phyloP scores from a whole-genome alignment of 2,329 filamentous ascomycete species.

The Cordyceps fumosorosea region DNA sequence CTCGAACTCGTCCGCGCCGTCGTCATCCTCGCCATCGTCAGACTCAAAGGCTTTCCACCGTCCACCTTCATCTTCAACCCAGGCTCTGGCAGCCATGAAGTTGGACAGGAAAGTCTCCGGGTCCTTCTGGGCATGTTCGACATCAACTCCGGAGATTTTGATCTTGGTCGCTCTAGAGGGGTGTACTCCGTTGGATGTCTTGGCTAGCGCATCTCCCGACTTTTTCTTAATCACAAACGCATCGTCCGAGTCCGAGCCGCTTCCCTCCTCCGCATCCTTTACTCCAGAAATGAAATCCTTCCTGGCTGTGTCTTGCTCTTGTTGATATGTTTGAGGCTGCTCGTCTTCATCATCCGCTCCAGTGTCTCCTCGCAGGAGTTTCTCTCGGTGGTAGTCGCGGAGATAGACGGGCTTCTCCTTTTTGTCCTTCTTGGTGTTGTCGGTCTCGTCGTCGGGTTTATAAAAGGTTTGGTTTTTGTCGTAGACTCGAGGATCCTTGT shows the following conservation, averaged over 20 bases:
- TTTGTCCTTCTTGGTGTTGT: slow-evolving; percentile 36
- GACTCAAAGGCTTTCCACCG: slow-evolving; percentile 82
- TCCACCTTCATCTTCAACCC: slow-evolving; percentile 63
- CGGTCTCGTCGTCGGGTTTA: slow-evolving; percentile 49
- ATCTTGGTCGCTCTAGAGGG: slow-evolving; percentile 44
- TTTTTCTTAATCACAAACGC: slow-evolving; percentile 70
- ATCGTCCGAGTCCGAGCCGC: slow-evolving; percentile 46
- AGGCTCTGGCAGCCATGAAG: slow-evolving; percentile 87
- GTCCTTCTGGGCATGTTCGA: slow-evolving; percentile 75
- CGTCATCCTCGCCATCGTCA: slow-evolving; percentile 75
- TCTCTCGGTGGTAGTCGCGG: slow-evolving; percentile 86
- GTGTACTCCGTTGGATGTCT: slow-evolving; percentile 43
- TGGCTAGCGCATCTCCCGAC: slow-evolving; percentile 25
- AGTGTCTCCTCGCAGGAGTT: slow-evolving; percentile 66
- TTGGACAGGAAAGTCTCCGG: slow-evolving; percentile 92
- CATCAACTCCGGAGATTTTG: slow-evolving; percentile 52
- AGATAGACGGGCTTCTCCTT: slow-evolving; percentile 81
- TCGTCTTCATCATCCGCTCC: slow-evolving; percentile 54
- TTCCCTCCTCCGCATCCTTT: slow-evolving; percentile 51
- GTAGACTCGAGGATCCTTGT: slow-evolving; percentile 88
- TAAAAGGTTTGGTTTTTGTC: slow-evolving; percentile 77
- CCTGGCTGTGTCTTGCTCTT: slow-evolving; percentile 84
- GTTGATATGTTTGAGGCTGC: slow-evolving; percentile 65
- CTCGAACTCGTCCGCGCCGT: slow-evolving; percentile 83
- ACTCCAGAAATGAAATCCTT: slow-evolving; percentile 73